Percentiles rank a stretch among this genome's conserved stretches.
These are phyloP conservation scores for Epichloe bromicola DNA, from an alignment of 2,329 filamentous ascomycete genomes.

Conservation along the genomic window DNA sequence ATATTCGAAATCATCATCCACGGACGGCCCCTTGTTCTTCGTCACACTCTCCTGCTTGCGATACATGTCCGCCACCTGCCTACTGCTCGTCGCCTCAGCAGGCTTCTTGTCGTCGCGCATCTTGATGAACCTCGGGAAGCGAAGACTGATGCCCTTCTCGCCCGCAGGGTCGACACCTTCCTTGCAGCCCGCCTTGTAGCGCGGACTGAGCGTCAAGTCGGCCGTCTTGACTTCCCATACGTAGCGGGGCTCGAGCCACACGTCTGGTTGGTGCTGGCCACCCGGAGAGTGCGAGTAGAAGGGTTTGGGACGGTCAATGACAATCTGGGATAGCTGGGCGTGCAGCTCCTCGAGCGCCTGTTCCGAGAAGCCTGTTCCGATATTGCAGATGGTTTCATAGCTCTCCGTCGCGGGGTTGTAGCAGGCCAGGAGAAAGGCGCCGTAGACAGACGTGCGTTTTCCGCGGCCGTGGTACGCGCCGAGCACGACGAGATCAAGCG, in stretches of 20 bases:
- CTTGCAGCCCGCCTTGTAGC: slow-evolving; percentile 81
- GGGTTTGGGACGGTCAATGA: slow-evolving; percentile 84
- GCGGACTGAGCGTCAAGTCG: slow-evolving; percentile 80
- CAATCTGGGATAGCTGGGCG: slow-evolving; percentile 56
- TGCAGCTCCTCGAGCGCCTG: slow-evolving; percentile 84
- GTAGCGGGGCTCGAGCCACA: slow-evolving; percentile 90
- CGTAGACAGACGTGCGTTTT: slow-evolving; percentile 91
- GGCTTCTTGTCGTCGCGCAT: slow-evolving; percentile 91
- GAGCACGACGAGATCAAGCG: slow-evolving; percentile 87
- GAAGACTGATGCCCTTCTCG: slow-evolving; percentile 69
- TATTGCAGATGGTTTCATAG: slow-evolving; percentile 96
- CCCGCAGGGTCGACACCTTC: slow-evolving; percentile 62
- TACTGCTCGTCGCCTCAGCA: slow-evolving; percentile 71
- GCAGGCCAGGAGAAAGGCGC: slow-evolving; percentile 88
- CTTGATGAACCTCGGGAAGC: slow-evolving; percentile 90
- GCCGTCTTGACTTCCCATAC: slow-evolving; percentile 99
- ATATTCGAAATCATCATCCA: slow-evolving; percentile 98
- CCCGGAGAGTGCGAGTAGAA: slow-evolving; percentile 82
- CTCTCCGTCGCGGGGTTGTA: slow-evolving; percentile 69
- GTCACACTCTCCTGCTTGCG: slow-evolving; percentile 80
- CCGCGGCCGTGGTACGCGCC: slow-evolving; percentile 91
- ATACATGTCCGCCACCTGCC: slow-evolving; percentile 95
- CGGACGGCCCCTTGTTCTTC: slow-evolving; percentile 73
- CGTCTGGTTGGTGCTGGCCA: slow-evolving; percentile 87
- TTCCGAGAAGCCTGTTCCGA: slow-evolving; percentile 93